Evolutionary conservation across 805 yeast species (phyloP), one percentile per base, ranked within the genome.

Genomic region (Myxozyma udenii): DNA sequence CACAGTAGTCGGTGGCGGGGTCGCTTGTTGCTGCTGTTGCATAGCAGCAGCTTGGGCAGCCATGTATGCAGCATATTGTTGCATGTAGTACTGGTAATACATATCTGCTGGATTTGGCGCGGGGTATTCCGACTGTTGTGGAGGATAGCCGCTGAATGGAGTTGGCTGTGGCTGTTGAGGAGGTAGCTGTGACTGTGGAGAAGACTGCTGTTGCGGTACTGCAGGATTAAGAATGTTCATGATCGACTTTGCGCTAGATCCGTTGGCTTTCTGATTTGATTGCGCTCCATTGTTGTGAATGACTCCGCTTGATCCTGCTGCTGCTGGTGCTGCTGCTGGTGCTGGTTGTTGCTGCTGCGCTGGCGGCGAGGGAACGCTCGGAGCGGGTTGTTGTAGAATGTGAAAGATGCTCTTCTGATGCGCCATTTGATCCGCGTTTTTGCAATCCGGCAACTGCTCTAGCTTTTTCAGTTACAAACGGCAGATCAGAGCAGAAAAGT

Each of bases 361-460:
- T 12, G 33, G 14, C 33, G 14, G 12, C 14, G 14, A 16, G 35
- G 18, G 35, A 21, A 14, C 33, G 4, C 16, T 14, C 19, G 26
- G 26, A 22, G 28, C 41, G 6, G 37, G 40, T 11, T 33, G 46
- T 14, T 33, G 50, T 18, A 51, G 40, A 22, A 51, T 46, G 23
- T 51, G 55, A 3, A 51, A 36, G 12, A 51, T 51, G 32, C 55
- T 51, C 18, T 47, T 46, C 21, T 35, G 46, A 24, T 24, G 33
- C 23, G 46, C 16, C 50, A 39, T 46, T 28, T 28, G 4, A 19
- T 32, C n/a, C 9, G 16, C 5, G n/a, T 28, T n/a, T 26, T 2
- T 14, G 24, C 25, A 2, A 3, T 14, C n/a, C 14, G 2, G 25
- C n/a, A 19, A 23, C 3, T n/a, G n/a, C n/a, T n/a, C n/a, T n/a